These are phyloP conservation scores for Staphylotrichum longicolle DNA, from an alignment of 495 filamentous ascomycete genomes.

Conservation along the genomic window DNA sequence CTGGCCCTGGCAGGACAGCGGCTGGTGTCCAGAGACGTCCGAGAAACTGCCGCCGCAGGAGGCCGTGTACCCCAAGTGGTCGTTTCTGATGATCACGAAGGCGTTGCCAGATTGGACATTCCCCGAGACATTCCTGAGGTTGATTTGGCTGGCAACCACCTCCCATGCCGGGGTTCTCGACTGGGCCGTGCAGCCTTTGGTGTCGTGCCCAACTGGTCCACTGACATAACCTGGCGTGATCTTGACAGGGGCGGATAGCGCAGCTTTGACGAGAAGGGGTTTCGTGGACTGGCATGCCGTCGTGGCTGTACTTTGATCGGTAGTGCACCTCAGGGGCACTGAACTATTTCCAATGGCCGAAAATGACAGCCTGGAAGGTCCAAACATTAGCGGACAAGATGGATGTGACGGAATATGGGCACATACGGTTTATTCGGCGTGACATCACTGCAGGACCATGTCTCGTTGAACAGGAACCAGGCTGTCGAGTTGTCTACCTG, in stretches of 20 bases:
- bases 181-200: conserved; percentile 22
- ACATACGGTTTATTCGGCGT: conserved; percentile 20
- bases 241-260: conserved; percentile 22
- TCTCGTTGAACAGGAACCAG: conserved; percentile 26
- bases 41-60: conserved; percentile 15
- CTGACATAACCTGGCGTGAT: conserved; percentile 23
- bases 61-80: conserved; percentile 15
- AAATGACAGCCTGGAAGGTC: conserved; percentile 19
- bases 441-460: conserved; percentile 28
- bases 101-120: conserved; percentile 7
- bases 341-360: conserved; percentile 26
- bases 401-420: background rate
- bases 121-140: conserved; percentile 7
- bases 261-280: conserved; percentile 19
- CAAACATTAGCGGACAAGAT: background rate
- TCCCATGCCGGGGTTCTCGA: conserved; percentile 23
- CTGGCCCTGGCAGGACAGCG: conserved; percentile 14
- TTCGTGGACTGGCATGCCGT: conserved; percentile 8
- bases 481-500: conserved; percentile 8
- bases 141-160: conserved; percentile 16
- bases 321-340: conserved; percentile 15
- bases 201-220: conserved; percentile 27
- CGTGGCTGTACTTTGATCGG: background rate
- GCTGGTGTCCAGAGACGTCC: background rate
- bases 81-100: conserved; percentile 19